Percentiles rank a stretch among this genome's conserved stretches.
phyloP scores from a whole-genome alignment of 1,284 basidiomycete species.

The Inonotus obliquus region DNA sequence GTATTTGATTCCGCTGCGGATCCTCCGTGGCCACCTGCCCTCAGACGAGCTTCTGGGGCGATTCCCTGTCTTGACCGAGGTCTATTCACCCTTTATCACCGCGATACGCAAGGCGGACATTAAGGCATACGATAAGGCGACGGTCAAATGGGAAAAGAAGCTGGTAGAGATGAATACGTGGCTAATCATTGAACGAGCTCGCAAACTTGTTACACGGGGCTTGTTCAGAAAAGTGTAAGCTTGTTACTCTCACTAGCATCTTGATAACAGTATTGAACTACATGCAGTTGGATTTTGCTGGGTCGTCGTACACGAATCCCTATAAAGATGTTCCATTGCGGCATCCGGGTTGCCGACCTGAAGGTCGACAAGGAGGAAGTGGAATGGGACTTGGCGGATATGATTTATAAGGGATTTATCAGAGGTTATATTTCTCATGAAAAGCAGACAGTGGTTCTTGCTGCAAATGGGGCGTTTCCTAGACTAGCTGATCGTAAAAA shows the following conservation, averaged over 20 bases:
- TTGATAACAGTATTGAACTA: not conserved
- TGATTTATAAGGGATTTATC: conserved; percentile 91
- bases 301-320: conserved; percentile 73
- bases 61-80: conserved; percentile 67
- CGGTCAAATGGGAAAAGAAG: conserved; percentile 61
- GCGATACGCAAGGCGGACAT: conserved; percentile 81
- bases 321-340: conserved; percentile 71
- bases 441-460: conserved; percentile 87
- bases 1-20: conserved; percentile 85
- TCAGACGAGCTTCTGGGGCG: conserved; percentile 59
- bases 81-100: conserved; percentile 78
- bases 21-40: conserved; percentile 83
- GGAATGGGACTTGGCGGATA: conserved; percentile 91
- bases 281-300: conserved; percentile 68
- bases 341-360: conserved; percentile 62
- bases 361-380: conserved; percentile 71
- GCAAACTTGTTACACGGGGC: conserved; percentile 82
- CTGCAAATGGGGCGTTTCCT: conserved; percentile 82
- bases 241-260: not conserved
- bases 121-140: conserved; percentile 71
- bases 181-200: conserved; percentile 81
- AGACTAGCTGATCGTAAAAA: conserved; percentile 51
- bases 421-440: conserved; percentile 96
- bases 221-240: conserved; percentile 85
- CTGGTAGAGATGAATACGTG: conserved; percentile 83